Evolutionary conservation across 768 basidiomycete species (phyloP).

Genomic region (Neoboletus brunneissimus): DNA sequence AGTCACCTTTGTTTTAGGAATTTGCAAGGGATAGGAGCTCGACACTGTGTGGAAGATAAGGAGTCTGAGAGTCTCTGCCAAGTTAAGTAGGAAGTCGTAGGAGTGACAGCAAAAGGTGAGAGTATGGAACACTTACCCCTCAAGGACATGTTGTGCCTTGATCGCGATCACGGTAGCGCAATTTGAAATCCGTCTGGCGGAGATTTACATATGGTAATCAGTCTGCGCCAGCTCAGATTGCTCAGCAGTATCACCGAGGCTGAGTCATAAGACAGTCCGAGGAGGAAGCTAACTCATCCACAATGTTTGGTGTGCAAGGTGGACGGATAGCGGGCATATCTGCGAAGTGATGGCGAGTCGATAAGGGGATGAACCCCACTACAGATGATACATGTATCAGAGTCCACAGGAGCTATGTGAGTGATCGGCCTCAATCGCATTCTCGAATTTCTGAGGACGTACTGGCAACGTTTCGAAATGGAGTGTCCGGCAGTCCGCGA

Average conservation of each 20-base stretch:
- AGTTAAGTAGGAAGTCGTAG: neutral
- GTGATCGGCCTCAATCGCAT: neutral
- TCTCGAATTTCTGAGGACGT: neutral
- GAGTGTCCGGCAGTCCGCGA: neutral
- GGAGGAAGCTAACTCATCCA: neutral
- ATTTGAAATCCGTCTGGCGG: constrained; percentile 8
- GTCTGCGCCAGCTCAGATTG: constrained; percentile 1
- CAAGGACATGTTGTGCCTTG: neutral
- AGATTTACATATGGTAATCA: neutral
- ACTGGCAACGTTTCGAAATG: neutral
- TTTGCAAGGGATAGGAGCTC: too few species aligned
- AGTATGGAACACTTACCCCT: too few species aligned
- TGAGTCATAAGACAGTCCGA: neutral
- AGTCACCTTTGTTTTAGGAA: too few species aligned
- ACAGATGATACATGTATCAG: neutral
- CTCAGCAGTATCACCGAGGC: neutral
- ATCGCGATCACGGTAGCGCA: neutral
- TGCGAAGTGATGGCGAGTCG: neutral
- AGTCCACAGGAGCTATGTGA: neutral
- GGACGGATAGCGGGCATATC: neutral
- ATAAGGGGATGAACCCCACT: neutral
- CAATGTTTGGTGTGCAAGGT: neutral
- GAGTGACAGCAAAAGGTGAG: too few species aligned
- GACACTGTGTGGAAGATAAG: too few species aligned
- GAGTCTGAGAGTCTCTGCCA: neutral